Base-by-base conservation (phyloP, 805 yeast genomes). In the Kazachstania viticola region DNA sequence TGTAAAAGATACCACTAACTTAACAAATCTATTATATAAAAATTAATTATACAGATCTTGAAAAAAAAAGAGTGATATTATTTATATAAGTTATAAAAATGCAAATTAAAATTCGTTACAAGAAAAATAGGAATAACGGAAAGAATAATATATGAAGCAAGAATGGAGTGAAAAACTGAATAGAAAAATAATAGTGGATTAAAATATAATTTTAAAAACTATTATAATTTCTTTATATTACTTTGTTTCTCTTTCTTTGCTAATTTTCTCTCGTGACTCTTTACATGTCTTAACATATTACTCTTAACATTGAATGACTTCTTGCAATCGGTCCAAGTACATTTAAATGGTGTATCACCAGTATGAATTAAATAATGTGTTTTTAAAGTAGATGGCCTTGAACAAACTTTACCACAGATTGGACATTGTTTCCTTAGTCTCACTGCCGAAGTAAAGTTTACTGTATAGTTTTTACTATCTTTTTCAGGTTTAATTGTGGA, bases 301-400 rank as follows among this genome's bases (percentile, higher is more conserved):
- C 83, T 73, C 46, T 82, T 71, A 14, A 87, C 85, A 13, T 78
- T 72, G 51, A 84, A 84, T 7, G 68, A 44, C 44, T 76, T 73
- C 0, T 71, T 73, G 54, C 95, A 84, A 17, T 68, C 70, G 0
- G 58, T 60, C 73, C 79, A 76, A 9, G 60, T 51, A 51, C 84
- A 77, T 33, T 58, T 58, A 48, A 71, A 77, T 6, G 85, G 85
- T 44, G 75, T 77, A 46, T 75, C 84, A n/a, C 85, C 85, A 0
- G 84, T 76, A 53, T 83, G 95, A 5, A 81, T 78, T 42, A 82
- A 71, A 41, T 69, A 62, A 54, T 84, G 95, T 3, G 87, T 83
- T 40, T 75, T 77, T 34, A 83, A 60, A 1, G 91, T 82, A 6
- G 85, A 76, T 6, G 94, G 87, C 46, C 94, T 69, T 45, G 81